These are phyloP conservation scores for Yamadazyma epiphylla DNA, from an alignment of 1,139 yeast species.

Conservation along the genomic window DNA sequence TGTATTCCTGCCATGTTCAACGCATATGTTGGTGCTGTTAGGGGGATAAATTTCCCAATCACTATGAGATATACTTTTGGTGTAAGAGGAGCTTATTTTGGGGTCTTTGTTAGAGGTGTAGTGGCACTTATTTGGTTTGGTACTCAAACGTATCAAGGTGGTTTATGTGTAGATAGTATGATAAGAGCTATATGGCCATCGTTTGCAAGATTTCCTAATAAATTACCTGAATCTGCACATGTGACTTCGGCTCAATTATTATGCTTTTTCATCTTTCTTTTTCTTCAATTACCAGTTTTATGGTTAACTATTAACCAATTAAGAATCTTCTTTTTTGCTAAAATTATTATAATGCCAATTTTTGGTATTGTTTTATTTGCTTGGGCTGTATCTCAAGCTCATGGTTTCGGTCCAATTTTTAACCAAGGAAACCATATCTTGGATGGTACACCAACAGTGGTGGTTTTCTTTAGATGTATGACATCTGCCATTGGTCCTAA, in stretches of 20 bases:
- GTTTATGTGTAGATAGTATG: constrained; percentile 13
- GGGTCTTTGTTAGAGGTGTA: constrained; percentile 16
- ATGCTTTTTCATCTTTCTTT: constrained; percentile 20
- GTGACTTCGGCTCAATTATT: constrained; percentile 20
- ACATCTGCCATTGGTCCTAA: constrained; percentile 23
- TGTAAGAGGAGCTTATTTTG: constrained; percentile 14
- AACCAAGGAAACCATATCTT: constrained; percentile 10
- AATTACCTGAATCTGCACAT: constrained; percentile 23
- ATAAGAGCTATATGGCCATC: constrained; percentile 12
- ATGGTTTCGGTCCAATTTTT: constrained; percentile 20
- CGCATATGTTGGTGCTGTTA: constrained; percentile 16
- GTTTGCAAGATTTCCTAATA: constrained; percentile 15
- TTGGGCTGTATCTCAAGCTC: constrained; percentile 15
- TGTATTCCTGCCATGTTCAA: constrained; percentile 19
- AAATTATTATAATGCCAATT: constrained; percentile 15
- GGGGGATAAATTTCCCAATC: constrained; percentile 19
- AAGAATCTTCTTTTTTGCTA: constrained; percentile 15
- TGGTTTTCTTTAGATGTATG: constrained; percentile 18
- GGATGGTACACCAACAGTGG: constrained; percentile 15
- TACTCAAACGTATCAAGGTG: constrained; percentile 21
- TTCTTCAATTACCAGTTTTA: constrained; percentile 15
- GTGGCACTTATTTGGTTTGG: constrained; percentile 22
- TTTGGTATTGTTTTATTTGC: constrained; percentile 20
- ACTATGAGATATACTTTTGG: constrained; percentile 15
- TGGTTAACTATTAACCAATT: constrained; percentile 18